These are phyloP conservation scores for Salvia rosmarinus DNA, from an alignment of 257 asterid species.

Conservation along the genomic window DNA sequence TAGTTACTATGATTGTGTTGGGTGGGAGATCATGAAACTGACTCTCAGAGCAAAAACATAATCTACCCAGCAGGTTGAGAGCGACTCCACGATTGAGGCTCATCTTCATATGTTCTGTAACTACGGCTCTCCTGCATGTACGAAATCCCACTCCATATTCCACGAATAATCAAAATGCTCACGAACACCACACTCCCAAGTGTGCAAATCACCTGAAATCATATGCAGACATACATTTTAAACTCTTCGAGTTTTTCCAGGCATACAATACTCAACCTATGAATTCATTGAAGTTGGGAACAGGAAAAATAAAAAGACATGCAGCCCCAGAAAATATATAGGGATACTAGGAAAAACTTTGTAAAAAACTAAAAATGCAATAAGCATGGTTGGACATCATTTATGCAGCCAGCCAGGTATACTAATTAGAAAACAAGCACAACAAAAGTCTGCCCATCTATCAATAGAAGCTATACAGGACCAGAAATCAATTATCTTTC, in stretches of 20 bases:
- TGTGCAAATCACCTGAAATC: conserved; percentile 80
- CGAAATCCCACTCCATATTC: conserved; percentile 78
- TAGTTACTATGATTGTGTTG: neutral
- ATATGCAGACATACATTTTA: neutral
- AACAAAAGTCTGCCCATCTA: neutral
- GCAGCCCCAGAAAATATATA: neutral
- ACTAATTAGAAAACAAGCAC: neutral
- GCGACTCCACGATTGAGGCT: conserved; percentile 62
- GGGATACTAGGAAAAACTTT: neutral
- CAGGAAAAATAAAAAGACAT: neutral
- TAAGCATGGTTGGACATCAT: neutral
- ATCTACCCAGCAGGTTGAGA: conserved; percentile 59
- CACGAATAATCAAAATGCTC: conserved; percentile 78
- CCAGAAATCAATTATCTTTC: neutral
- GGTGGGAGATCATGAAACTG: conserved; percentile 13
- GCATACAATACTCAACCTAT: too few relatives aligned
- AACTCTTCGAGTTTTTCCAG: too few relatives aligned
- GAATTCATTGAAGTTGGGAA: neutral
- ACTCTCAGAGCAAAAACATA: neutral
- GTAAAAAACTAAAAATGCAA: neutral
- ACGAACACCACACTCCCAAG: conserved; percentile 84
- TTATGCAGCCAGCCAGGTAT: neutral
- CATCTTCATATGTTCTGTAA: conserved; percentile 69
- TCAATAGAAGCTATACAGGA: conserved; percentile 3
- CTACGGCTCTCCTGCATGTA: conserved; percentile 69